phyloP scores from a whole-genome alignment of 768 basidiomycete genomes.

The Wakefieldia striispora region DNA sequence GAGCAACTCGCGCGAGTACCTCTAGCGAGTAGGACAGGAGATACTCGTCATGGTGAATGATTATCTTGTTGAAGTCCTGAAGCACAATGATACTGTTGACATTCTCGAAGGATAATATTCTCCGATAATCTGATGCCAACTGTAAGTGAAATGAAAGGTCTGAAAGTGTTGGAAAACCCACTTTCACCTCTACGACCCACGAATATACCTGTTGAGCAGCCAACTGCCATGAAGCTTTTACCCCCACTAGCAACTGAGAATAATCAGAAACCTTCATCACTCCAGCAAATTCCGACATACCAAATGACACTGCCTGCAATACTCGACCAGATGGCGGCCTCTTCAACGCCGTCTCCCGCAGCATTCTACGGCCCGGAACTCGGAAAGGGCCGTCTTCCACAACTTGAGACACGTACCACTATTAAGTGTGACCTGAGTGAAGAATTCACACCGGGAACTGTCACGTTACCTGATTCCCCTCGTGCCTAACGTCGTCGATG shows the following conservation, averaged over 20 bases:
- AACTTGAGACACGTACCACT: conserved; percentile 68
- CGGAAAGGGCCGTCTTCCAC: conserved; percentile 66
- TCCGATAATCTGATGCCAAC: conserved; percentile 49
- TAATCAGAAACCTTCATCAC: background rate
- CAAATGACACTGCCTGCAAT: conserved; percentile 57
- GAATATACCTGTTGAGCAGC: conserved; percentile 69
- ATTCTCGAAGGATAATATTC: conserved; percentile 49
- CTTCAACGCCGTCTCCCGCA: conserved; percentile 28
- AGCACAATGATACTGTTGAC: conserved; percentile 58
- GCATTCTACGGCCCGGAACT: conserved; percentile 36
- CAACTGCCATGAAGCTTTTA: conserved; percentile 60
- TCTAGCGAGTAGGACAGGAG: conserved; percentile 71
- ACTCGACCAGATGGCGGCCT: conserved; percentile 54
- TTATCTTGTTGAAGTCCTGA: conserved; percentile 60
- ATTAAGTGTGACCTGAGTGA: conserved; percentile 7
- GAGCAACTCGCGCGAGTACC: conserved; percentile 57
- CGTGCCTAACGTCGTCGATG: conserved; percentile 61
- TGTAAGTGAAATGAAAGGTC: background rate
- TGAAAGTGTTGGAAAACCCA: conserved; percentile 28
- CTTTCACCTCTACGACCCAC: conserved; percentile 55
- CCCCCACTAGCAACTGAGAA: conserved; percentile 43
- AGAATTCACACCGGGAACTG: background rate
- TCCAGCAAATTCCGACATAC: conserved; percentile 38
- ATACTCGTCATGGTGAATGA: conserved; percentile 59
- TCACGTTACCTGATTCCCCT: conserved; percentile 62